Base-by-base conservation (phyloP, 495 filamentous ascomycete species). In the Xylaria grammica region DNA sequence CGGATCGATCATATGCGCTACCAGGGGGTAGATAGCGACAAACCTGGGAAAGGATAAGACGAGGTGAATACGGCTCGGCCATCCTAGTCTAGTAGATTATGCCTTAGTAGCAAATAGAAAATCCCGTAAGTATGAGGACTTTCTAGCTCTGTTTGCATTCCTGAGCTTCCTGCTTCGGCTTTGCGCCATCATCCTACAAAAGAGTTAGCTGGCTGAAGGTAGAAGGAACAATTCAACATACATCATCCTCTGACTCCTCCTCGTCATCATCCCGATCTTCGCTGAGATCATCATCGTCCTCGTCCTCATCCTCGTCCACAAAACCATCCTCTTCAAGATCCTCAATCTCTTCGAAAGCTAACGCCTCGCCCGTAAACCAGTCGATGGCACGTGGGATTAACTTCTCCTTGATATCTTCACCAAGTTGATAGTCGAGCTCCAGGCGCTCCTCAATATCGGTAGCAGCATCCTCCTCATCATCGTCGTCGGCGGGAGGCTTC, bases 381-480 rank as follows among this genome's bases (percentile, higher is more conserved):
- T 98, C 96, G 72, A 99, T 94, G 19, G 96, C 96, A 70, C 93
- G 94, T 60, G 96, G 96, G 70, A 99, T 99, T 63, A 99, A 85
- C 80, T 99, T 99, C 85, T 99, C 96, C 84, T 99, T 99, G 77
- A 99, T 97, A 76, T 99, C 96, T 80, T 99, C 96, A 60, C 96
- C 96, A 50, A 99, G 90, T 77, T 97, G 94, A 76, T 99, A 99
- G 77, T 99, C 96, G 55, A 99, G 89, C 81, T 99, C 96, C 27
- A 99, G 85, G 64, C 96, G 94, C 82, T 97, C 94, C 82, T 98
- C 96, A 64, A 99, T 96, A 72, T 98, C 96, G 42, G 87, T 89
- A 38, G 89, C 85, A 59, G 90, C 87, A 65, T 96, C 93, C 57
- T 93, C 90, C 58, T 89, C 86, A 46, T 87, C 87, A 49, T 88